Percentiles rank a stretch among this genome's conserved stretches.
Conservation (phyloP, 805 yeast species). For the Candida vaughaniae region DNA sequence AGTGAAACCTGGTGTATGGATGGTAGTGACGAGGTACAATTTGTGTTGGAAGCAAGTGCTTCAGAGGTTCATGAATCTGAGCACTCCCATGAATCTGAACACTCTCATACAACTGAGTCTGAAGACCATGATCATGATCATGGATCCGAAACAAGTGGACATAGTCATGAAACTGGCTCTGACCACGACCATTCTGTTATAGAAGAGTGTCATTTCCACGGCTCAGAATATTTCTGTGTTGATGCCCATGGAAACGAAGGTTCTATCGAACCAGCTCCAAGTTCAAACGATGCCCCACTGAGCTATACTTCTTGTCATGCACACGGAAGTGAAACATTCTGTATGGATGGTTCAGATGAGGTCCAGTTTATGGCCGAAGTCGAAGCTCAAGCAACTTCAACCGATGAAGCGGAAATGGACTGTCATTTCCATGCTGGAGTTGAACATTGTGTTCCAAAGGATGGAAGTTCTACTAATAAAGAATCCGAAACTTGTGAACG, state of each 20-base stretch:
- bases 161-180: neutral
- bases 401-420: slow-evolving; percentile 12
- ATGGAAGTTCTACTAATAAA: neutral
- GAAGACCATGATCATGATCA: slow-evolving; percentile 1
- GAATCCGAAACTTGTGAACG: slow-evolving; percentile 18
- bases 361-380: slow-evolving; percentile 16
- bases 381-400: slow-evolving; percentile 3
- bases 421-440: slow-evolving; percentile 36
- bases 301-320: slow-evolving; percentile 20
- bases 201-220: slow-evolving; percentile 24
- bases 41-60: slow-evolving; percentile 9
- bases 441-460: slow-evolving; percentile 23
- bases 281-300: slow-evolving; percentile 13
- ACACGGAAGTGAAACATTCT: slow-evolving; percentile 18
- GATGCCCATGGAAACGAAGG: slow-evolving; percentile 24
- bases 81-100: slow-evolving; percentile 5
- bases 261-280: slow-evolving; percentile 20
- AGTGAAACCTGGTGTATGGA: slow-evolving; percentile 18
- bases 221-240: slow-evolving; percentile 16
- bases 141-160: slow-evolving; percentile 2
- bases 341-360: slow-evolving; percentile 17
- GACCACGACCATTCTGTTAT: neutral
- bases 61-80: slow-evolving; percentile 4
- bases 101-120: neutral
- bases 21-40: slow-evolving; percentile 18